Conservation (phyloP, 225 moss, liverwort and hornwort species). For the Polytrichum formosum region DNA sequence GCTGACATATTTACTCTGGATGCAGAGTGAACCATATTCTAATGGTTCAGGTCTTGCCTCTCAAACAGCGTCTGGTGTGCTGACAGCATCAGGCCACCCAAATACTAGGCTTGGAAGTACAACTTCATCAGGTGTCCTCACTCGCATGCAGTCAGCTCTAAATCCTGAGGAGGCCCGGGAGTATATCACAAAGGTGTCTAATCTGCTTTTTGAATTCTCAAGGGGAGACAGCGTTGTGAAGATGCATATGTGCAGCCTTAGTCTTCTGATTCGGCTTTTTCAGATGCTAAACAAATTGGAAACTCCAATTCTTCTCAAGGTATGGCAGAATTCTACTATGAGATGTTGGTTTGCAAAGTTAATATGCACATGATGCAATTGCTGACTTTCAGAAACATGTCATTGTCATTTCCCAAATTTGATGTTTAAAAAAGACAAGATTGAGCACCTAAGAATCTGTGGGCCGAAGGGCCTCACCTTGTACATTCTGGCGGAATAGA, state of each 20-base stretch:
- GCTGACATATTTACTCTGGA: constrained; percentile 5
- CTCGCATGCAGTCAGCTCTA: constrained; percentile 54
- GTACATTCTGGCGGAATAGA: too few species aligned
- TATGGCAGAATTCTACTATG: constrained; percentile 19
- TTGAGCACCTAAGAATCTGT: too few species aligned
- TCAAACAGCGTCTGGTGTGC: constrained; percentile 67
- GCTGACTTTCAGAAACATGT: too few species aligned
- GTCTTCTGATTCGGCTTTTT: constrained; percentile 83
- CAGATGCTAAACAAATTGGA: constrained; percentile 88
- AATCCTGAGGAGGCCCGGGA: constrained; percentile 76
- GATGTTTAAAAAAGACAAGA: too few species aligned
- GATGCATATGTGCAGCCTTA: constrained; percentile 76
- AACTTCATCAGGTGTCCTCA: constrained; percentile 63
- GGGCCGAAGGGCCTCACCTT: too few species aligned
- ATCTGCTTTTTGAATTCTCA: constrained; percentile 82
- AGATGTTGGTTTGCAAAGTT: too few species aligned
- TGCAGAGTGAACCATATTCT: constrained; percentile 45
- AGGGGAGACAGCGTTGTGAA: constrained; percentile 79
- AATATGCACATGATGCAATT: too few species aligned
- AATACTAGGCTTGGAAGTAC: constrained; percentile 59
- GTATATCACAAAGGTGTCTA: constrained; percentile 74
- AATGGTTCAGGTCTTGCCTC: constrained; percentile 65
- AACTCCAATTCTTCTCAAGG: constrained; percentile 83
- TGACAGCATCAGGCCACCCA: constrained; percentile 66
- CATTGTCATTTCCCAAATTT: too few species aligned